These are phyloP conservation scores for Cordyceps tenuipes DNA, from an alignment of 2,329 filamentous ascomycete species.

Conservation along the genomic window DNA sequence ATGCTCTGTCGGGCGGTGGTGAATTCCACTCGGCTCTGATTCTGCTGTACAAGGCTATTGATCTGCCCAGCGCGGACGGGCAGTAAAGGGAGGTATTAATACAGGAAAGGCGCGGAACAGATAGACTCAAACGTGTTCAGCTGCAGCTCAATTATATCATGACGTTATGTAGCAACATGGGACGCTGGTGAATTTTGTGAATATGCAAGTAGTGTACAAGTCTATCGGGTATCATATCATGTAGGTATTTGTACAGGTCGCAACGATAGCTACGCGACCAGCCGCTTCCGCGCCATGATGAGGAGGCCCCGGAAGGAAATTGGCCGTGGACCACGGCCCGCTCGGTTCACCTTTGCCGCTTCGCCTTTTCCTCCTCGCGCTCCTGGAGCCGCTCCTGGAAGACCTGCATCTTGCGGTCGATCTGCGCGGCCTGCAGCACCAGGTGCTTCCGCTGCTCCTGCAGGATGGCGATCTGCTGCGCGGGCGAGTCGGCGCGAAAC, in stretches of 20 bases:
- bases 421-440: conserved; percentile 27
- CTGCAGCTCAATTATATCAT: conserved; percentile 13
- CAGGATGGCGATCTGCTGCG: conserved; percentile 38
- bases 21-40: conserved; percentile 80
- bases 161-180: not conserved
- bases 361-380: conserved; percentile 20
- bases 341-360: not conserved
- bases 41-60: conserved; percentile 67
- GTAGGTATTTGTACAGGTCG: conserved; percentile 1
- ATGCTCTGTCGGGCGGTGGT: conserved; percentile 79
- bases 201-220: conserved; percentile 12
- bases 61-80: conserved; percentile 52
- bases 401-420: conserved; percentile 35
- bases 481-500: conserved; percentile 30
- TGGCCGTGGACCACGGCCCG: no score
- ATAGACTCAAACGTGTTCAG: conserved; percentile 11
- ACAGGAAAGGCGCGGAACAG: not conserved
- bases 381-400: conserved; percentile 32
- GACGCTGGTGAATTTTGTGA: not conserved
- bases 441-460: conserved; percentile 34
- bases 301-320: not conserved
- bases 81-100: conserved; percentile 17
- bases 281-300: not conserved
- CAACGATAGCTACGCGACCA: not conserved
- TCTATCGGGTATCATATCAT: conserved; percentile 15